phyloP scores from a whole-genome alignment of 768 basidiomycete species.

The Xerocomus brunneocitrinus region DNA sequence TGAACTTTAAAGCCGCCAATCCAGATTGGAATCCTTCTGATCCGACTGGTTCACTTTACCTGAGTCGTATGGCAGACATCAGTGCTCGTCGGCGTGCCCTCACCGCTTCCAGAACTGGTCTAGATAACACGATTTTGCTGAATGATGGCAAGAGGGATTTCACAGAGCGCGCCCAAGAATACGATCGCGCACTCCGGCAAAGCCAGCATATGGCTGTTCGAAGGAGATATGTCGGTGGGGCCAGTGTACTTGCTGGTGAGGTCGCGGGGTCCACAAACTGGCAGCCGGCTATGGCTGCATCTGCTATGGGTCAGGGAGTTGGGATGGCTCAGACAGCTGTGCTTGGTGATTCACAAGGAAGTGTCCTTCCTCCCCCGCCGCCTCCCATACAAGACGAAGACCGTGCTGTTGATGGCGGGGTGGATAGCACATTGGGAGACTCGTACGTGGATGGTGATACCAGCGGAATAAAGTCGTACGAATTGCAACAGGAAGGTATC shows the following conservation, averaged over 20 bases:
- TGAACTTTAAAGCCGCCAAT: slow-evolving; percentile 94
- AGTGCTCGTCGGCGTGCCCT: slow-evolving; percentile 41
- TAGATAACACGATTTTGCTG: slow-evolving; percentile 26
- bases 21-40: slow-evolving; percentile 95
- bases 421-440: slow-evolving; percentile 55
- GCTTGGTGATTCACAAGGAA: slow-evolving; percentile 73
- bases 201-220: slow-evolving; percentile 53
- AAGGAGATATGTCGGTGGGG: slow-evolving; percentile 34
- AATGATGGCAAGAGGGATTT: slow-evolving; percentile 36
- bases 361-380: slow-evolving; percentile 27
- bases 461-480: slow-evolving; percentile 36
- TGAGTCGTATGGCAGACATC: slow-evolving; percentile 76
- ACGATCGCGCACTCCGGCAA: slow-evolving; percentile 69
- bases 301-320: slow-evolving; percentile 37
- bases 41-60: slow-evolving; percentile 85
- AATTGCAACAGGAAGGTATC: slow-evolving; percentile 42
- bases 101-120: slow-evolving; percentile 23
- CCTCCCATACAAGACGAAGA: slow-evolving; percentile 42
- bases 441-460: slow-evolving; percentile 70
- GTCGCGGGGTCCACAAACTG: slow-evolving; percentile 46
- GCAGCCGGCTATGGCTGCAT: slow-evolving; percentile 41
- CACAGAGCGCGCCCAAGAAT: slow-evolving; percentile 60
- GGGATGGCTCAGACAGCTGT: slow-evolving; percentile 66
- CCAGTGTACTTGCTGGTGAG: slow-evolving; percentile 32
- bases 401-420: slow-evolving; percentile 47